Evolutionary conservation across 768 basidiomycete genomes (phyloP).

Genomic region (Rubroboletus pulcherrimus): DNA sequence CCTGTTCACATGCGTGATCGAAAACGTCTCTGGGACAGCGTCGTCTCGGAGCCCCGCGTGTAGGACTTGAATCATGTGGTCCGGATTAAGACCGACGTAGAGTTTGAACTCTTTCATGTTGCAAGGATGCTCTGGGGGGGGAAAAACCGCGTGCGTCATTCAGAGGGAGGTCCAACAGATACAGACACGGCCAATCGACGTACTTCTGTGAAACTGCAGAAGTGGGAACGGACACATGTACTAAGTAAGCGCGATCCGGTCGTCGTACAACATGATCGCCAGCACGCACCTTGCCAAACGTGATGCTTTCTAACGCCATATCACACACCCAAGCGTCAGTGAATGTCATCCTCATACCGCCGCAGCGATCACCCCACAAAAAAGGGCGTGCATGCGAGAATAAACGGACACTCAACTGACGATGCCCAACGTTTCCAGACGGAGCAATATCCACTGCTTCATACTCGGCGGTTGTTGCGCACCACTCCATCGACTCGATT

Average conservation of each 20-base stretch:
- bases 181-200: background rate
- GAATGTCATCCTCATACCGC: background rate
- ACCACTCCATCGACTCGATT: slow-evolving; percentile 73
- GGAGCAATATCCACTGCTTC: slow-evolving; percentile 70
- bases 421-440: slow-evolving; percentile 54
- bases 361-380: background rate
- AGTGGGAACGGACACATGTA: background rate
- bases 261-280: background rate
- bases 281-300: slow-evolving; percentile 71
- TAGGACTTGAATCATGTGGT: slow-evolving; percentile 67
- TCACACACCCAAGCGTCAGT: slow-evolving; percentile 7
- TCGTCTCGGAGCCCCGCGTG: slow-evolving; percentile 66
- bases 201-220: slow-evolving; percentile 28
- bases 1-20: slow-evolving; percentile 51
- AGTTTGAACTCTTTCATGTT: slow-evolving; percentile 83
- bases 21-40: slow-evolving; percentile 57
- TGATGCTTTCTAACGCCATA: slow-evolving; percentile 54
- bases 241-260: background rate
- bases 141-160: background rate
- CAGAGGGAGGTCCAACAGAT: background rate
- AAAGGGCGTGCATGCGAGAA: background rate
- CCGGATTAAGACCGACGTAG: slow-evolving; percentile 58
- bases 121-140: slow-evolving; percentile 66
- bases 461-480: slow-evolving; percentile 51
- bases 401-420: slow-evolving; percentile 52